A percentile compares a stretch with the other conserved stretches of the same genome.
Conservation (phyloP, 495 filamentous ascomycete species). For the Penicillium steckii region DNA sequence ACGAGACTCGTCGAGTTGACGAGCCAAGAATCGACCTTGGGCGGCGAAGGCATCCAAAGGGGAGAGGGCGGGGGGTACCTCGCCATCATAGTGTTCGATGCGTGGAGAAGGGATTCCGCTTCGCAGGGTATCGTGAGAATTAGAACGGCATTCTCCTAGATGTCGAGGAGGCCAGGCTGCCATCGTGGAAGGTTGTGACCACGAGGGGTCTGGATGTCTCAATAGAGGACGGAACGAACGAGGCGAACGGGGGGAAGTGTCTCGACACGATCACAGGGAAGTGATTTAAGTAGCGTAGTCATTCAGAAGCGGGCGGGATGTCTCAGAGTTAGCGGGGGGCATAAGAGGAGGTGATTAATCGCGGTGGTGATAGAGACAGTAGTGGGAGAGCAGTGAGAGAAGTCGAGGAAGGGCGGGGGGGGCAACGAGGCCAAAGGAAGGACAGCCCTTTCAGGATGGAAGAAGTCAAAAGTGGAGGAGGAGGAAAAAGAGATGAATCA, state of each 20-base stretch:
- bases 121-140: constrained; percentile 57
- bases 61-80: constrained; percentile 86
- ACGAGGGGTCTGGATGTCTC: too few relatives aligned
- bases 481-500: constrained; percentile 7
- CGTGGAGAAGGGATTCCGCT: constrained; percentile 62
- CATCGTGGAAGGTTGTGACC: neutral
- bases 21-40: constrained; percentile 83
- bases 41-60: constrained; percentile 92
- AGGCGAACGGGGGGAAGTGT: neutral
- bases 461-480: constrained; percentile 3
- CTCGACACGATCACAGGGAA: constrained; percentile 7
- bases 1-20: constrained; percentile 75
- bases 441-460: constrained; percentile 31
- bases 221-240: too few relatives aligned
- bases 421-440: constrained; percentile 36
- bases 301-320: constrained; percentile 16
- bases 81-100: constrained; percentile 73
- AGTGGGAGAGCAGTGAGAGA: constrained; percentile 12
- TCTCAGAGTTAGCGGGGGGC: neutral
- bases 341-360: constrained; percentile 10
- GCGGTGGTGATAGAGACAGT: neutral
- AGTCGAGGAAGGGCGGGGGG: constrained; percentile 8
- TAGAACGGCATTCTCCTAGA: constrained; percentile 61
- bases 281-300: constrained; percentile 11
- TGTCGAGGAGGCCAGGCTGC: constrained; percentile 61